Evolutionary conservation across 306 rosid species (phyloP).

Genomic region (Quercus ilex): DNA sequence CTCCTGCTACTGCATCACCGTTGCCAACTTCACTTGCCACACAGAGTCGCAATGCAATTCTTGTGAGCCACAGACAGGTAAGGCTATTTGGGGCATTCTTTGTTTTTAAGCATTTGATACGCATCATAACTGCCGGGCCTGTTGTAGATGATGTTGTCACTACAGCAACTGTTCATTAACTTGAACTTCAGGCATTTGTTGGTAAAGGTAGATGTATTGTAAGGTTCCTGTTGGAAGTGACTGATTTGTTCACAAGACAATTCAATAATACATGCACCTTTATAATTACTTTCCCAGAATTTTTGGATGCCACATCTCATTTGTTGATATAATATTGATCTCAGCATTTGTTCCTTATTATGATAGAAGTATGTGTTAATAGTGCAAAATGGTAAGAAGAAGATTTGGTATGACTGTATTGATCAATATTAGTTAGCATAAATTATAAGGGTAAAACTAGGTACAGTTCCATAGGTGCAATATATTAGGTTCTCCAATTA

Average conservation of each 20-base stretch:
- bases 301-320: background rate
- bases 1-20: constrained; percentile 31
- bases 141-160: background rate
- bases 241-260: background rate
- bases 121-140: background rate
- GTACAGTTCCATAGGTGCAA: too few relatives aligned
- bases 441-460: too few relatives aligned
- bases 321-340: background rate
- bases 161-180: background rate
- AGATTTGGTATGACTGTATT: background rate
- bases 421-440: background rate
- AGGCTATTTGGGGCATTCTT: background rate
- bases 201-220: background rate
- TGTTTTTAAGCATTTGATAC: background rate
- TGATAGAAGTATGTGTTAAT: background rate
- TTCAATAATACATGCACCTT: background rate
- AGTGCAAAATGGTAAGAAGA: background rate
- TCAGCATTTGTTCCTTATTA: background rate
- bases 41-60: constrained; percentile 77
- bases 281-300: background rate
- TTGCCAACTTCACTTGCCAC: constrained; percentile 24
- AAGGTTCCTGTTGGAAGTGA: background rate
- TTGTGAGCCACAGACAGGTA: constrained; percentile 95
- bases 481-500: too few relatives aligned
- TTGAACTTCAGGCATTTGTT: background rate